Base-by-base conservation (phyloP, 306 rosid genomes). In the Lathyrus sativus region DNA sequence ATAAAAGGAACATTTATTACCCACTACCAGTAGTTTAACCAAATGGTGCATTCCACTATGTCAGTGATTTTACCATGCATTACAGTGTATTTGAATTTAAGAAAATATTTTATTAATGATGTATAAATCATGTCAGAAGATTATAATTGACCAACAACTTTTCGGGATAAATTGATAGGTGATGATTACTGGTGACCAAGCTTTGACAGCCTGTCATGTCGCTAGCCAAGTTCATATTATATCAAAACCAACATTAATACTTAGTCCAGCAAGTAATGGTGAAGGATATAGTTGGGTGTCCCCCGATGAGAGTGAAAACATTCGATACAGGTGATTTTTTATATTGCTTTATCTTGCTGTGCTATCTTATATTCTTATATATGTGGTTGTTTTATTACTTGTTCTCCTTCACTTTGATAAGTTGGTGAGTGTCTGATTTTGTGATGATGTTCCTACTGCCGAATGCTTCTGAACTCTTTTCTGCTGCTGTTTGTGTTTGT, bases 151-250 rank as follows among this genome's bases (percentile, higher is more conserved):
- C 62, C 37, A 48, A 38, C 49, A 61, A 74, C 59, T 62, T 68
- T 41, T 41, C 33, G 68, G 56, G 68, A 64, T 44, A 46, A 22
- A 37, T 67, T 63, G 68, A 53, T 73, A 95, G 99, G 99, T 88
- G 76, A 95, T 95, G 99, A 95, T 95, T 80, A 95, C 99, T 50
- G 97, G 99, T 70, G 99, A 95, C 75, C 99, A 95, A 87, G 96
- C 99, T 74, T 74, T 95, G 84, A 93, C 99, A 29, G 97, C 99
- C n/a, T 95, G 99, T 84, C 97, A 95, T 79, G 99, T 95, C 62
- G 96, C 97, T 71, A 81, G 96, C 74, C 99, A 90, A 88, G 99
- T 90, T 73, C 86, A 95, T 78, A 95, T 95, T 68, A 76, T 91
- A 74, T 90, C 99, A 41, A 95, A 90, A 73, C 91, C 93, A 26